Evolutionary conservation across 768 basidiomycete species (phyloP), one percentile per base, ranked within the genome.

Genomic region (Melanogaster broomeanus): DNA sequence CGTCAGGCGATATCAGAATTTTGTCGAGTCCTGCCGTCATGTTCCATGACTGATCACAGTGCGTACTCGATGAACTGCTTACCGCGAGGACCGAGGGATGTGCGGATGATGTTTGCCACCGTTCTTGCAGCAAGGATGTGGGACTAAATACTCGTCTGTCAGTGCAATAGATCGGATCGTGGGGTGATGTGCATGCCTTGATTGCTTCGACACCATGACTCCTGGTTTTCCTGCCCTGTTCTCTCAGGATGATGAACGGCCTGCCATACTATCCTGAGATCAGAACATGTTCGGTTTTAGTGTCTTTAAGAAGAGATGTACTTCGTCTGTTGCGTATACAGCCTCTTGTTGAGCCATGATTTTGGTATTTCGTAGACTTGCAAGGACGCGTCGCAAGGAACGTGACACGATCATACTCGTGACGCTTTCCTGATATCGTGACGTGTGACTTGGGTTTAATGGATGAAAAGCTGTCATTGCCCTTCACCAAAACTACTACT

Each of bases 241-340:
- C 95, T 27, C 94, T 82, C 51, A 98, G 79, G 74, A 98, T 96
- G 68, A 98, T 96, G 69, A 98, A 98, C n/a, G 94, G 96, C 37
- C 95, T 78, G 40, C 95, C 94, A 69, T 92, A 94, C 91, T 95
- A 19, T 8, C 57, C 7, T 21, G 4, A 21, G 2, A 70, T 55
- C 60, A 62, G 34, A 31, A 6, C 10, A 3, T 8, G 5, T 39
- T 34, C n/a, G n/a, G n/a, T n/a, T 8, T 9, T 3, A 1, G 46
- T 2, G 2, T 11, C 13, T 18, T 13, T n/a, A 25, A 21, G 7
- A 2, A 10, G 3, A 25, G n/a, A 51, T 61, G 48, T 59, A 90
- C 90, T 80, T 93, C 91, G 71, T 93, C 91, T 3, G 89, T 91
- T 34, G 91, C 80, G 62, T 93, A 93, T 34, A 92, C 81, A 38